phyloP scores from a whole-genome alignment of 768 basidiomycete species.

The Chalciporus sphaerocephalus region DNA sequence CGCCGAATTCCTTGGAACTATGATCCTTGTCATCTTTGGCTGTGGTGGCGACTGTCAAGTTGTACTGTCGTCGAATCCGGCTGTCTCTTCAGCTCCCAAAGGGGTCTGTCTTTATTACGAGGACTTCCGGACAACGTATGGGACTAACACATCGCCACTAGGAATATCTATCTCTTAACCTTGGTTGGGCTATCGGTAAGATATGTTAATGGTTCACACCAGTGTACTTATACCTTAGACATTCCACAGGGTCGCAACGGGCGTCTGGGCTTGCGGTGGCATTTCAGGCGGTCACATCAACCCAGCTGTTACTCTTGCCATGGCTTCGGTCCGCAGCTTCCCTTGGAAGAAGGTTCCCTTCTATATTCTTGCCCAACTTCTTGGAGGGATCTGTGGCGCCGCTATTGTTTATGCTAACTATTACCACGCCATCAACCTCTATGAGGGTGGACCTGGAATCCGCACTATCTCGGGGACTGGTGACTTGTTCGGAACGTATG shows the following conservation, averaged over 20 bases:
- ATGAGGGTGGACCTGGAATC: constrained; percentile 51
- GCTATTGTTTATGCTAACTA: constrained; percentile 61
- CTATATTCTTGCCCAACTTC: constrained; percentile 59
- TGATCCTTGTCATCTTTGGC: constrained; percentile 57
- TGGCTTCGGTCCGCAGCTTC: constrained; percentile 68
- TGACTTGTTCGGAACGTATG: constrained; percentile 55
- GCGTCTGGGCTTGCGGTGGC: constrained; percentile 62
- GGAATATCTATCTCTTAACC: constrained; percentile 23
- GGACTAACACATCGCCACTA: constrained; percentile 9
- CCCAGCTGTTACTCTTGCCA: constrained; percentile 67
- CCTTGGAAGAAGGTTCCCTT: constrained; percentile 78
- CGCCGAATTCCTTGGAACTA: constrained; percentile 61
- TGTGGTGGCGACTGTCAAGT: constrained; percentile 55
- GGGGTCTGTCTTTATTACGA: constrained; percentile 45
- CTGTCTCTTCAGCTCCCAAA: constrained; percentile 44
- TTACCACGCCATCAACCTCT: constrained; percentile 60
- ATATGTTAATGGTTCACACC: background rate
- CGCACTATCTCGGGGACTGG: constrained; percentile 59
- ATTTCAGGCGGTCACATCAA: constrained; percentile 76
- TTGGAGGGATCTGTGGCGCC: constrained; percentile 58
- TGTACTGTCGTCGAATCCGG: constrained; percentile 42
- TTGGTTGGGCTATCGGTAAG: constrained; percentile 34
- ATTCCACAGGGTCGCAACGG: constrained; percentile 49
- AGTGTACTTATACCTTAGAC: background rate
- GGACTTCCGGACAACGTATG: background rate